Conservation (phyloP, 139 green algal species). For the Haematococcus lacustris region DNA sequence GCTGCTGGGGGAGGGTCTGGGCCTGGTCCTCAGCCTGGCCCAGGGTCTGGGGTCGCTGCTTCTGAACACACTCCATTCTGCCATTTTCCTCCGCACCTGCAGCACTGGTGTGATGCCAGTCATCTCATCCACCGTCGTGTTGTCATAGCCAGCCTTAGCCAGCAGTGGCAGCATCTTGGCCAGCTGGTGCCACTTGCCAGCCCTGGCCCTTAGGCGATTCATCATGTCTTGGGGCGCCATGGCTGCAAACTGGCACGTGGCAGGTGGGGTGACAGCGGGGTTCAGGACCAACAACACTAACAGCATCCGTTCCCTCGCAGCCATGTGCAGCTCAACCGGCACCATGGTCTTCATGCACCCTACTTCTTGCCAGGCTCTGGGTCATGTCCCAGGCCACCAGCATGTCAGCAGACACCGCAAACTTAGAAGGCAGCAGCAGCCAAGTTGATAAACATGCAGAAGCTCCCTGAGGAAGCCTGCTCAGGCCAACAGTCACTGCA, state of each 20-base stretch:
- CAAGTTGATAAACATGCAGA: not conserved
- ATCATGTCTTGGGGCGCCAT: constrained; percentile 39
- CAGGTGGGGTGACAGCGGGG: not conserved
- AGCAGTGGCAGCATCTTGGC: constrained; percentile 58
- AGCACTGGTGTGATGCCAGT: constrained; percentile 56
- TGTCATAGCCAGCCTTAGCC: constrained; percentile 44
- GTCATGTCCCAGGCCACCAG: not conserved
- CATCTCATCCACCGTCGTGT: constrained; percentile 40
- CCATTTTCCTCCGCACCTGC: constrained; percentile 5
- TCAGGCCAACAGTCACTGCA: no score
- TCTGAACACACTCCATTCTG: no score
- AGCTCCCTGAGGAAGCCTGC: not conserved
- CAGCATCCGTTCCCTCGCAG: no score
- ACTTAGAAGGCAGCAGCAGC: not conserved
- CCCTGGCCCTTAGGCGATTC: constrained; percentile 27
- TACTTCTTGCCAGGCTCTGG: not conserved
- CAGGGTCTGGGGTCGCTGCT: no score
- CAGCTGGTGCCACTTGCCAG: constrained; percentile 64
- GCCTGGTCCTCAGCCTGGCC: no score
- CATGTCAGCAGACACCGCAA: not conserved
- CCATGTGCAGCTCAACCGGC: not conserved
- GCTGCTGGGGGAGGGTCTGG: no score
- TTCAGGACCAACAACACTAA: no score
- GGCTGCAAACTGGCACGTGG: not conserved
- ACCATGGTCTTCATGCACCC: not conserved